Conservation (phyloP, 2,329 filamentous ascomycete species). For the Nigrospora sphaerica region DNA sequence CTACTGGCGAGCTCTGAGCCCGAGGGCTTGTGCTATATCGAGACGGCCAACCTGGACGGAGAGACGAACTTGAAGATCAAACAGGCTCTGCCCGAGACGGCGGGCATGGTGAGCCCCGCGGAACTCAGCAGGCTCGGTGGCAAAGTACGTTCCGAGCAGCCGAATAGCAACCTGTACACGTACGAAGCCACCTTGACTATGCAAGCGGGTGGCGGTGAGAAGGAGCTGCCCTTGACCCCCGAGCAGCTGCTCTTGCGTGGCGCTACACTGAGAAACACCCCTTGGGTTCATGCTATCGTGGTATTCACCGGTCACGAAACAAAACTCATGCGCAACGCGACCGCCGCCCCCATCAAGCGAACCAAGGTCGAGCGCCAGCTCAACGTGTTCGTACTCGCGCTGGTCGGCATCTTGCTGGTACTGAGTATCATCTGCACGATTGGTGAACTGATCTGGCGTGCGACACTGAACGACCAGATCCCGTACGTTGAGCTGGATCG, state of each 20-base stretch:
- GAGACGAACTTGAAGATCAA: constrained; percentile 99
- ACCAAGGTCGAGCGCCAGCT: constrained; percentile 93
- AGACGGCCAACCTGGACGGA: constrained; percentile 94
- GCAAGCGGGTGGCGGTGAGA: constrained; percentile 83
- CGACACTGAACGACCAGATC: constrained; percentile 54
- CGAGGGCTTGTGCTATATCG: constrained; percentile 96
- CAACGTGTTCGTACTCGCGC: constrained; percentile 85
- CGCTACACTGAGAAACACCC: constrained; percentile 89
- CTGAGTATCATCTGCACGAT: constrained; percentile 87
- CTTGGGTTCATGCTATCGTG: constrained; percentile 93
- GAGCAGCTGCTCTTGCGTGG: constrained; percentile 91
- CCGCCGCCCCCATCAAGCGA: constrained; percentile 92
- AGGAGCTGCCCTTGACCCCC: constrained; percentile 80
- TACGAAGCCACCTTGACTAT: constrained; percentile 95
- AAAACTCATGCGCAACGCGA: constrained; percentile 98
- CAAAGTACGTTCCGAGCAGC: constrained; percentile 86
- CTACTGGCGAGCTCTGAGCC: constrained; percentile 92
- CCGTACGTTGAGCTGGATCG: constrained; percentile 64
- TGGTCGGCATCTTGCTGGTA: constrained; percentile 74
- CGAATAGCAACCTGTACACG: constrained; percentile 96
- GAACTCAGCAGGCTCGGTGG: constrained; percentile 84
- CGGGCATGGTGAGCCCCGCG: constrained; percentile 74
- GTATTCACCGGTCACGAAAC: constrained; percentile 98
- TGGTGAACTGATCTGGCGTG: constrained; percentile 77
- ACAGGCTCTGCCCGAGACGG: constrained; percentile 90